phyloP scores from a whole-genome alignment of 192 early-diverging fungal species.

The Borealophlyctis nickersoniae region DNA sequence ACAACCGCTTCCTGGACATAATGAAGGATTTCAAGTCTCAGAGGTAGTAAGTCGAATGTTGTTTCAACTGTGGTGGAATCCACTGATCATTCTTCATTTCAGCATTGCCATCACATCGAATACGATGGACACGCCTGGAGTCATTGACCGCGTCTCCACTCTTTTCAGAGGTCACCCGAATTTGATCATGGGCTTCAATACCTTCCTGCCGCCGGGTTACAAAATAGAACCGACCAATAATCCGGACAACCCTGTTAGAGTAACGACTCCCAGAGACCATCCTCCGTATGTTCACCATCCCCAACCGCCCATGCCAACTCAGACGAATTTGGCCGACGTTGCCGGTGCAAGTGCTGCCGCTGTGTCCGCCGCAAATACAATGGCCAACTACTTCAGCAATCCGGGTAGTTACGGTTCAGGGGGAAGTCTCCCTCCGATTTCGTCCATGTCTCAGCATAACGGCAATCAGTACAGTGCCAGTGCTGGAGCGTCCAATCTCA shows the following conservation, averaged over 20 bases:
- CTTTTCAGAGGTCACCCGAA: conserved; percentile 86
- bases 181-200: conserved; percentile 97
- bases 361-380: neutral
- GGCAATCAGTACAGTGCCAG: conserved; percentile 2
- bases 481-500: conserved; percentile 27
- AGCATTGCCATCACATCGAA: neutral
- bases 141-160: conserved; percentile 95
- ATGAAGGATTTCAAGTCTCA: conserved; percentile 99
- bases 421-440: neutral
- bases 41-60: conserved; percentile 50
- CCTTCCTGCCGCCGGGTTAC: conserved; percentile 97
- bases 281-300: conserved; percentile 20
- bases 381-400: conserved; percentile 18
- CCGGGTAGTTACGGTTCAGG: neutral
- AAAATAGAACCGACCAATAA: conserved; percentile 87
- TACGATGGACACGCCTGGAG: conserved; percentile 90
- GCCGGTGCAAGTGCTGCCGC: neutral
- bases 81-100: neutral
- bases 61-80: neutral
- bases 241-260: conserved; percentile 75
- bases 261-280: conserved; percentile 71
- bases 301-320: neutral
- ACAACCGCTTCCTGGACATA: conserved; percentile 96
- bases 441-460: neutral
- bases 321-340: neutral